Conservation (phyloP, 2,329 filamentous ascomycete species). For the Fusarium euwallaceae region DNA sequence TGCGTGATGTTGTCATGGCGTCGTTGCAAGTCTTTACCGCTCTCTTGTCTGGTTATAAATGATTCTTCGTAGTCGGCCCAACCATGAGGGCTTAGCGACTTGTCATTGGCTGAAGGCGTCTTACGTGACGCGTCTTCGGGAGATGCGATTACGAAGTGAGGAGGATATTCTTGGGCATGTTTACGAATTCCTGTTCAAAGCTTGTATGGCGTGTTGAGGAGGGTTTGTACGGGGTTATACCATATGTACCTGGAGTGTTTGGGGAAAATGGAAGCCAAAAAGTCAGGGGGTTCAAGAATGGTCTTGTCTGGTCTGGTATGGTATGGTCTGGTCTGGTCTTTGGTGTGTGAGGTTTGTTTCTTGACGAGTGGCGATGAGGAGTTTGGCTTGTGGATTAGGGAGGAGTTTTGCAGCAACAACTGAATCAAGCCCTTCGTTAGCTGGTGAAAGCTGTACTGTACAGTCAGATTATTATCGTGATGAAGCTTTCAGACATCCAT, state of each 20-base stretch:
- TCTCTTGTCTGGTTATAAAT: conserved; percentile 23
- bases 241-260: conserved; percentile 22
- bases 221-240: conserved; percentile 15
- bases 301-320: conserved; percentile 10
- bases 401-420: conserved; percentile 33
- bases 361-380: conserved; percentile 41
- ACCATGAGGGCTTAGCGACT: conserved; percentile 1
- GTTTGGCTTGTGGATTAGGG: conserved; percentile 38
- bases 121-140: conserved; percentile 10
- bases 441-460: conserved; percentile 5
- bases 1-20: conserved; percentile 39
- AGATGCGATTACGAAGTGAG: conserved; percentile 9
- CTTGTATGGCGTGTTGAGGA: conserved; percentile 25
- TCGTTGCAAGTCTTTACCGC: conserved; percentile 23
- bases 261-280: conserved; percentile 24
- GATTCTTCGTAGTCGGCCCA: conserved; percentile 34
- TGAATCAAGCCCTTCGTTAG: conserved; percentile 36
- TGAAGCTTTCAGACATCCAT: conserved; percentile 9
- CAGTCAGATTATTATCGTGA: background rate
- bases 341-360: conserved; percentile 24
- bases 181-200: conserved; percentile 10
- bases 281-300: conserved; percentile 32
- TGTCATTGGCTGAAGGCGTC: conserved; percentile 19
- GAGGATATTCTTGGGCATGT: conserved; percentile 3
- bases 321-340: conserved; percentile 21